Evolutionary conservation across 768 basidiomycete species (phyloP).

Genomic region (Mycena latifolia): DNA sequence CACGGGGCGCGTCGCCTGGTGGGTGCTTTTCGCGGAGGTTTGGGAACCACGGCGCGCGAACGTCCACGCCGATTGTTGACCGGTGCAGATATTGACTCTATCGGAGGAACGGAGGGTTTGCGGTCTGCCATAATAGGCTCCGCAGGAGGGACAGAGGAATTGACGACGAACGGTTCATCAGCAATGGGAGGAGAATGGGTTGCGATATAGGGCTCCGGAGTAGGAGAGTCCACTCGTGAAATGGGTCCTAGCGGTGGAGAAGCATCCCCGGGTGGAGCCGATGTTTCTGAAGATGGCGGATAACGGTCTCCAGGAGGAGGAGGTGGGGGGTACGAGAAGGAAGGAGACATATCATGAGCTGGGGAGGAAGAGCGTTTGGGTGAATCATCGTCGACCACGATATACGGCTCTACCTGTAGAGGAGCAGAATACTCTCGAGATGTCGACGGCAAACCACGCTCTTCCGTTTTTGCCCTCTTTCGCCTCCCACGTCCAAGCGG

Average conservation of each 20-base stretch:
- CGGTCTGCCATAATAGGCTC: constrained; percentile 9
- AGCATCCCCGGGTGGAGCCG: constrained; percentile 8
- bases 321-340: constrained; percentile 23
- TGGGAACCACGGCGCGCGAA: constrained; percentile 5
- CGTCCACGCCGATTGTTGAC: constrained; percentile 19
- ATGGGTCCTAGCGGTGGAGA: background rate
- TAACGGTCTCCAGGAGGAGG: constrained; percentile 7
- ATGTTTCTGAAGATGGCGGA: background rate
- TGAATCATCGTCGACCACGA: constrained; percentile 15
- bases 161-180: background rate
- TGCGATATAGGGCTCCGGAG: background rate
- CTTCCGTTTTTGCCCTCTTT: constrained; percentile 28
- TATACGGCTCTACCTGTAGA: background rate
- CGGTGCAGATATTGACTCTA: constrained; percentile 31
- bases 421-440: constrained; percentile 1
- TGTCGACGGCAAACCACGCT: constrained; percentile 3
- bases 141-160: constrained; percentile 16
- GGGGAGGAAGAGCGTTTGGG: constrained; percentile 20
- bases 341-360: background rate
- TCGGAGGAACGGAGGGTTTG: constrained; percentile 28
- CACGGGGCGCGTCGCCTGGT: background rate
- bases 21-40: background rate
- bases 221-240: constrained; percentile 7
- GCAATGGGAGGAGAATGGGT: constrained; percentile 7
- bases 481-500: background rate